Conservation (phyloP, 768 basidiomycete genomes). For the Asterophora lycoperdoides region DNA sequence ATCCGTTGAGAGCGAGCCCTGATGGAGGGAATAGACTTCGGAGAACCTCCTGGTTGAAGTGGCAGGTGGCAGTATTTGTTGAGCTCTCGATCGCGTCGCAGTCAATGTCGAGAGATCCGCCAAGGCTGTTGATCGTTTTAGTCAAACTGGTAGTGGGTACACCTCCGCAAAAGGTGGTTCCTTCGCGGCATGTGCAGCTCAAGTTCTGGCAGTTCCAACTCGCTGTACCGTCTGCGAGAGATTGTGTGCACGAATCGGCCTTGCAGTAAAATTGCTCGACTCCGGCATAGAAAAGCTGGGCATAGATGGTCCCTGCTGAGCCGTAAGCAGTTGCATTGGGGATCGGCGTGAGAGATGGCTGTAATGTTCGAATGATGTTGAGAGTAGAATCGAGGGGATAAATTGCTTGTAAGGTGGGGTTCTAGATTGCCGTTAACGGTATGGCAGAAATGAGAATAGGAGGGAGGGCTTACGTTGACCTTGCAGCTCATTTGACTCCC, state of each 20-base stretch:
- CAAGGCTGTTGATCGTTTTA: conserved; percentile 57
- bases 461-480: conserved; percentile 60
- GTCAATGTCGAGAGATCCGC: conserved; percentile 61
- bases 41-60: conserved; percentile 73
- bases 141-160: conserved; percentile 45
- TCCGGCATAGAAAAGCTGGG: conserved; percentile 74
- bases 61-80: conserved; percentile 54
- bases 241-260: conserved; percentile 68
- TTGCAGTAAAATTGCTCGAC: conserved; percentile 86
- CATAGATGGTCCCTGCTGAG: conserved; percentile 45
- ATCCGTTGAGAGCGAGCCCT: conserved; percentile 71
- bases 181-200: conserved; percentile 65
- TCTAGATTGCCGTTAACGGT: conserved; percentile 38
- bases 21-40: conserved; percentile 62
- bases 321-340: conserved; percentile 62
- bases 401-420: conserved; percentile 76
- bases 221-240: conserved; percentile 34
- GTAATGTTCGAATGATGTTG: conserved; percentile 74
- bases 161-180: conserved; percentile 74
- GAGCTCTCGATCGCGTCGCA: conserved; percentile 50
- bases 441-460: too few relatives aligned
- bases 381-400: conserved; percentile 70
- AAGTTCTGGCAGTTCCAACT: conserved; percentile 74
- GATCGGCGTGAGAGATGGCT: conserved; percentile 64
- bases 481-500: conserved; percentile 81